Conservation (phyloP, 2,329 filamentous ascomycete genomes). For the Xylariales sp. region DNA sequence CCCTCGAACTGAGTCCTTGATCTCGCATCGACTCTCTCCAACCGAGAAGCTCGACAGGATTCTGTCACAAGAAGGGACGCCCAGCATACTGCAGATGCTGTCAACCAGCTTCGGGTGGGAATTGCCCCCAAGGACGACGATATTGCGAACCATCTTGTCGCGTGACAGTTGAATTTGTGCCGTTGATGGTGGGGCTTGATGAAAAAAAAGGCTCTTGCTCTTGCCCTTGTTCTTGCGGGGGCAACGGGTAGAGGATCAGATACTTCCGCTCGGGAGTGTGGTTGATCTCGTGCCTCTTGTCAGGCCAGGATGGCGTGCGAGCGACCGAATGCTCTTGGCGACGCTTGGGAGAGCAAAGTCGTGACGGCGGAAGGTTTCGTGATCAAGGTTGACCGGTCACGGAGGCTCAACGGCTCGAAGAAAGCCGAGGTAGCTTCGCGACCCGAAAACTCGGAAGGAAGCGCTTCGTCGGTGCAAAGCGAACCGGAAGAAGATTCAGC, state of each 20-base stretch:
- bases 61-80: slow-evolving; percentile 78
- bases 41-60: slow-evolving; percentile 90
- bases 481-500: slow-evolving; percentile 1
- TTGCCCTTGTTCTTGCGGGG: too few species aligned
- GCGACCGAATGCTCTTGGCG: too few species aligned
- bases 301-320: too few species aligned
- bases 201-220: neutral
- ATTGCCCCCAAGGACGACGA: slow-evolving; percentile 88
- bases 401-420: slow-evolving; percentile 4
- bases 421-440: slow-evolving; percentile 5
- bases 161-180: slow-evolving; percentile 3
- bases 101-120: slow-evolving; percentile 87
- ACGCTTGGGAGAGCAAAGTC: too few species aligned
- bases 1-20: slow-evolving; percentile 91
- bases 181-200: neutral
- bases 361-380: too few species aligned
- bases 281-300: too few species aligned
- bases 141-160: slow-evolving; percentile 73
- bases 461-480: slow-evolving; percentile 5
- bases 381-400: slow-evolving; percentile 4
- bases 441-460: neutral
- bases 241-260: too few species aligned
- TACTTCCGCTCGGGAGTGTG: too few species aligned
- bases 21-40: slow-evolving; percentile 91
- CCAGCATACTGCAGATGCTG: slow-evolving; percentile 82